Percentiles rank a stretch among this genome's conserved stretches.
These are phyloP conservation scores for Plasmopara viticola DNA, from an alignment of 352 stramenopile species.

Conservation along the genomic window DNA sequence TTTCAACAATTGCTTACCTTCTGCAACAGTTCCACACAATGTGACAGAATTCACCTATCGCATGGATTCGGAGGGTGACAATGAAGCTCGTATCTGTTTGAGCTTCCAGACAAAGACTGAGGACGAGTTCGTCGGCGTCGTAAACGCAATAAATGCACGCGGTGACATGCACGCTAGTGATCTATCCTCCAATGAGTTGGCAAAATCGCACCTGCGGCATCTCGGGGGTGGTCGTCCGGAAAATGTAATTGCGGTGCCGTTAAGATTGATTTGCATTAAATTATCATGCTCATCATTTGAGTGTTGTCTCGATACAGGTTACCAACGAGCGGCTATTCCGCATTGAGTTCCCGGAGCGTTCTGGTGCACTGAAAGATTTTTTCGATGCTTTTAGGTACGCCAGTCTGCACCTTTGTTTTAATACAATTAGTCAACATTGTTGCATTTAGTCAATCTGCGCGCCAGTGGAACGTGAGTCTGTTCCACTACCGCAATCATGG, in stretches of 20 bases:
- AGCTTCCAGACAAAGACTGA: conserved; percentile 90
- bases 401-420: not conserved
- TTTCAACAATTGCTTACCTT: not conserved
- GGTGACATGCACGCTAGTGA: conserved; percentile 89
- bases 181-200: conserved; percentile 94
- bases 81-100: conserved; percentile 90
- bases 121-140: conserved; percentile 50
- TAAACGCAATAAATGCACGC: conserved; percentile 59
- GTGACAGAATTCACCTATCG: conserved; percentile 98
- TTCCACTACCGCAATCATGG: conserved; percentile 99
- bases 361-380: conserved; percentile 90
- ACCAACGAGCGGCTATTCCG: conserved; percentile 93
- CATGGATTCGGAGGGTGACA: conserved; percentile 68
- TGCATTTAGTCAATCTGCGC: conserved; percentile 27
- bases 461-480: conserved; percentile 95
- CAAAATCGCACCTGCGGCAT: conserved; percentile 93
- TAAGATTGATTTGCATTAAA: not conserved
- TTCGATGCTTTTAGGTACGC: conserved; percentile 76
- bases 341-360: conserved; percentile 94
- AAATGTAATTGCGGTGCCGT: conserved; percentile 30
- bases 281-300: conserved; percentile 3
- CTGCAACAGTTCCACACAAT: conserved; percentile 55
- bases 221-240: conserved; percentile 88
- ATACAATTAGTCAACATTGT: conserved; percentile 4
- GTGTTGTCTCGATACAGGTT: conserved; percentile 28